Evolutionary conservation across 495 filamentous ascomycete genomes (phyloP), one percentile per base, ranked within the genome.

Genomic region (Aspergillus sparsus): DNA sequence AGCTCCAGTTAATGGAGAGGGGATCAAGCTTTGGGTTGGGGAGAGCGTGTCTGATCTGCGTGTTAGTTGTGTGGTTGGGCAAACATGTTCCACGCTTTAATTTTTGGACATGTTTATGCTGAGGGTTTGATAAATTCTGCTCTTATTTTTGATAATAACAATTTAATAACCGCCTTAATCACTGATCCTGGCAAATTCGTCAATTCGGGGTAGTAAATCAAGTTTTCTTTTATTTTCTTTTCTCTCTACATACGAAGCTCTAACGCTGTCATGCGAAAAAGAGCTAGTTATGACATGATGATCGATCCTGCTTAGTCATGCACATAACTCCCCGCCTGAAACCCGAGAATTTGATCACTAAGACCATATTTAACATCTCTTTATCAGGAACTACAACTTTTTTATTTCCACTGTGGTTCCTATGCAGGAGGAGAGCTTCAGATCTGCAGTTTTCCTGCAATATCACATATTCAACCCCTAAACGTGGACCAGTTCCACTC

Each of bases 11-110:
- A 56, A 65, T 57, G 75, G 73, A 0, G 58, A 77, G 47, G 75
- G 74, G 2, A 69, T 81, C 44, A 71, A 71, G 57, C 44, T 81
- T 13, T 80, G 72, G 72, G 53, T 82, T 64, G 80, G 80, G 0
- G 69, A 77, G 52, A 79, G 79, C 46, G 73, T 79, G 41, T 71
- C 63, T 21, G 74, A 79, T 68, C 62, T 79, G 56, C 68, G 68
- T 18, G 60, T 79, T 45, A 52, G 70, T 35, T 81, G 79, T 67
- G 70, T 68, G 59, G 68, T 74, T 59, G 74, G 68, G 18, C 58
- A 55, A 21, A 46, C 45, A 21, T 78, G 74, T 44, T 35, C 41
- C 21, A 47, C 37, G 1, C 15, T 59, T 37, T 59, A 39, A 27
- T 13, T 55, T 34, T 21, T 41, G 4, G 6, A n/a, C 35, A 34